Evolutionary conservation across 306 rosid species (phyloP), one percentile per base, ranked within the genome.

Genomic region (Coriaria nepalensis): DNA sequence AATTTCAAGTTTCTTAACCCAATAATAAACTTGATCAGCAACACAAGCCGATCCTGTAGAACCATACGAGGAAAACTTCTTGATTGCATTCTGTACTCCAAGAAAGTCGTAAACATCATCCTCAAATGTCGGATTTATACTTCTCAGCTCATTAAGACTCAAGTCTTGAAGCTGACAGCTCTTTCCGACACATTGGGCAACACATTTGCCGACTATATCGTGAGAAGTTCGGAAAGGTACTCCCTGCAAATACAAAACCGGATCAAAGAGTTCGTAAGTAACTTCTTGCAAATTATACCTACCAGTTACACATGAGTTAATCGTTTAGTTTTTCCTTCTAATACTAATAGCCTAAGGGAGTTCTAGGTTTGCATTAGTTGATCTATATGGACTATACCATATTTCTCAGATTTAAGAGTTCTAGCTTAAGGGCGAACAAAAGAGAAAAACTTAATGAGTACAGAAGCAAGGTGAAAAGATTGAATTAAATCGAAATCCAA

Each of bases 151-250:
- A 32, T 77, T 81, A 13, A 85, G 81, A 55, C 59, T 70, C 56
- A 85, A 70, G 53, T 77, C 85, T 65, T 40, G 71, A 57, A 85
- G 94, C 55, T 76, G 79, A 68, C 92, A 81, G 20, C 59, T 68
- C 71, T 68, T 81, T 5, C 53, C 64, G 47, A 85, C 77, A 3
- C 98, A 85, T 6, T 79, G 35, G 13, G 95, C 98, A 32, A 90
- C 98, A 0, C 78, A 66, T 57, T 76, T 81, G 62, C 98, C 98
- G 7, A 78, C 92, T 9, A 81, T 73, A 65, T 85, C 98, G 63
- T 90, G 98, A 63, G 95, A 82, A 5, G 98, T 90, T 59, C 98
- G 75, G 61, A 90, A 90, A 34, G 98, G 95, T 37, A 90, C 66
- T 49, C 79, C 98, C 98, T 90, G 77, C 47, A 56, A 11, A 67